phyloP scores from a whole-genome alignment of 139 green algal genomes.

The Tetradesmus obliquus region DNA sequence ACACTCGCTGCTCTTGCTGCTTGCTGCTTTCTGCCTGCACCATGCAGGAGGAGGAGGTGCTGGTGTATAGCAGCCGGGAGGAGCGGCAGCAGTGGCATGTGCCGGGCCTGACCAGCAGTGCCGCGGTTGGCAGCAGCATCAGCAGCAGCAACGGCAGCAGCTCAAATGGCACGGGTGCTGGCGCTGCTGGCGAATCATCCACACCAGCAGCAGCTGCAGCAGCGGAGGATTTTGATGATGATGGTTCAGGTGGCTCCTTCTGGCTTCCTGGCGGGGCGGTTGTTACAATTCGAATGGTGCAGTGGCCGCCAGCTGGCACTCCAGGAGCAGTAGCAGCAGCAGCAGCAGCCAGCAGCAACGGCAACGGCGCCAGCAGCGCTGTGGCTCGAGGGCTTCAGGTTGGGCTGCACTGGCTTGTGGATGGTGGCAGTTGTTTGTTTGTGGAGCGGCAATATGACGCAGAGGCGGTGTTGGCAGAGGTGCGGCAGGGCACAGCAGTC shows the following conservation, averaged over 20 bases:
- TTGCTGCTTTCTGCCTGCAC: background rate
- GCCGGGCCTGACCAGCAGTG: conserved; percentile 36
- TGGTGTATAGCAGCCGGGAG: conserved; percentile 47
- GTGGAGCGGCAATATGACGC: conserved; percentile 47
- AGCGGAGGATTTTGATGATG: background rate
- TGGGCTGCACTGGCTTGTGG: conserved; percentile 16
- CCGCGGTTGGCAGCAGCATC: conserved; percentile 10
- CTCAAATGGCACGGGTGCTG: background rate
- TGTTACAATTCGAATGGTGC: conserved; percentile 42
- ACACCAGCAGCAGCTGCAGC: background rate
- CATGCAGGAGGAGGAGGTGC: conserved; percentile 35
- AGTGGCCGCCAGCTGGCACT: background rate
- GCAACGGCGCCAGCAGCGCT: background rate
- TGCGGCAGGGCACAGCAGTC: conserved; percentile 37
- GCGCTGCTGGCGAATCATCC: background rate
- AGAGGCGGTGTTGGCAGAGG: conserved; percentile 27
- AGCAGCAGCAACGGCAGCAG: background rate
- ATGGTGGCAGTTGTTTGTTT: conserved; percentile 14
- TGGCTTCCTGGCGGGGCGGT: conserved; percentile 35
- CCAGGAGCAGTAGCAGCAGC: background rate
- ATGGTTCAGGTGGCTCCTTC: conserved; percentile 35
- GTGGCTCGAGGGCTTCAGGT: conserved; percentile 4
- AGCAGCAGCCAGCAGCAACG: background rate
- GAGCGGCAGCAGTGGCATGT: conserved; percentile 46
- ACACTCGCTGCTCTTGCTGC: background rate